These are phyloP conservation scores for Wickerhamiella lipophila DNA, from an alignment of 805 yeast genomes.

Conservation along the genomic window DNA sequence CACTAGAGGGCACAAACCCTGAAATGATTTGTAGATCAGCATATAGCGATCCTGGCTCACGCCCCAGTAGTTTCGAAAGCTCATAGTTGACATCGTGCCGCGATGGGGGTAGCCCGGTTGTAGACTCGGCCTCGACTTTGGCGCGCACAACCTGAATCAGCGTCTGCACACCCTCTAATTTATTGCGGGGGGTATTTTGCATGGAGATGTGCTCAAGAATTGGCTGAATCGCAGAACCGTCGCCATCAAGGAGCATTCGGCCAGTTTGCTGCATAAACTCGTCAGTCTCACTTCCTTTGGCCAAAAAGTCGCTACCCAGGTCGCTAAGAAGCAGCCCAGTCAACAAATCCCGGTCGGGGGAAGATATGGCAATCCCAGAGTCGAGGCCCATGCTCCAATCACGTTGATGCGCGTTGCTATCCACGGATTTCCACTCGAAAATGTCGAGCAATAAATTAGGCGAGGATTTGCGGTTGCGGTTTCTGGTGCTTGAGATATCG, in stretches of 20 bases:
- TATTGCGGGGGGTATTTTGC: slow-evolving; percentile 16
- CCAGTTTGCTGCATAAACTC: slow-evolving; percentile 24
- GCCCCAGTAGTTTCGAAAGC: slow-evolving; percentile 23
- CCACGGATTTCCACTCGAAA: slow-evolving; percentile 13
- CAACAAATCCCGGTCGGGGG: slow-evolving; percentile 6
- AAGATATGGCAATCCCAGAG: not conserved
- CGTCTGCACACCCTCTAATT: slow-evolving; percentile 16
- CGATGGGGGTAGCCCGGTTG: slow-evolving; percentile 18
- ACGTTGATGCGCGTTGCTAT: not conserved
- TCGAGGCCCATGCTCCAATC: slow-evolving; percentile 11
- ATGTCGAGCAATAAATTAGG: slow-evolving; percentile 14
- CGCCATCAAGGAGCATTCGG: slow-evolving; percentile 24
- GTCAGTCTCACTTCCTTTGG: slow-evolving; percentile 28
- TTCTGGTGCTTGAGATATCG: slow-evolving; percentile 7
- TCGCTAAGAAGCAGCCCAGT: slow-evolving; percentile 25
- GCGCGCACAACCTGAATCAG: slow-evolving; percentile 14
- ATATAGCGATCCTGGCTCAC: slow-evolving; percentile 26
- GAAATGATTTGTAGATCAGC: slow-evolving; percentile 28
- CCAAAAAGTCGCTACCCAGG: slow-evolving; percentile 23
- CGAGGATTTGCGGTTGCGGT: slow-evolving; percentile 12
- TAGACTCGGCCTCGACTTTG: not conserved
- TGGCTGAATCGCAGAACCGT: slow-evolving; percentile 17
- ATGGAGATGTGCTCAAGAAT: slow-evolving; percentile 18
- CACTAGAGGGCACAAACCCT: slow-evolving; percentile 24
- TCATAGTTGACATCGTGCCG: slow-evolving; percentile 28